Conservation (phyloP, 345 rosid genomes). For the Mallotus nudiflorus region DNA sequence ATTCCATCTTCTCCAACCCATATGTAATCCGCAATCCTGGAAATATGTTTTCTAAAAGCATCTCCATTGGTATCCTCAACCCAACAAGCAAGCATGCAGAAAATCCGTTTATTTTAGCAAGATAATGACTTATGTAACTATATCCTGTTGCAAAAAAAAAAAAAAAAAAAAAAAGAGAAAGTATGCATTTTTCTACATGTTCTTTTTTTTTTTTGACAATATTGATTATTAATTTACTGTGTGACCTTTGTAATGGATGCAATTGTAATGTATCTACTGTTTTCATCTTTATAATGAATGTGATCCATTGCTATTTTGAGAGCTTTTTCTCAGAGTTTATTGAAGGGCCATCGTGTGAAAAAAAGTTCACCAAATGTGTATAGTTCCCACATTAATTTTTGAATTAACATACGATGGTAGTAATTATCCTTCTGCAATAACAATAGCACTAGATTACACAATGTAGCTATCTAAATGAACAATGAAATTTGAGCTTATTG, state of each 20-base stretch:
- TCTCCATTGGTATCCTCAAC: conserved; percentile 56
- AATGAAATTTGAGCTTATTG: too few species aligned
- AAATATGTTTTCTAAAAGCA: conserved; percentile 52
- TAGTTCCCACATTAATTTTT: conserved; percentile 22
- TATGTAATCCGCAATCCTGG: conserved; percentile 45
- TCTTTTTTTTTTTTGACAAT: too few species aligned
- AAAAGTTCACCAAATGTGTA: conserved; percentile 7
- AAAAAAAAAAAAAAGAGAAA: too few species aligned
- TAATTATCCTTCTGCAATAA: conserved; percentile 16
- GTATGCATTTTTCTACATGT: too few species aligned
- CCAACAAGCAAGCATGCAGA: conserved; percentile 67
- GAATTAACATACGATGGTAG: conserved; percentile 18
- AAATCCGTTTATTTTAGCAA: conserved; percentile 20
- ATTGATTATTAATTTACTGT: too few species aligned
- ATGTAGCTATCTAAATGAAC: background rate
- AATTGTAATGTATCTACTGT: conserved; percentile 31
- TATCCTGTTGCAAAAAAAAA: too few species aligned
- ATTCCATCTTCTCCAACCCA: conserved; percentile 77
- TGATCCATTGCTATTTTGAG: conserved; percentile 19
- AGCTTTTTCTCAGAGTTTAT: conserved; percentile 18
- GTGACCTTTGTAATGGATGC: conserved; percentile 21
- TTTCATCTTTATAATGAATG: conserved; percentile 37
- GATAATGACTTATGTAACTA: too few species aligned
- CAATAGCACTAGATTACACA: background rate
- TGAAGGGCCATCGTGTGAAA: conserved; percentile 20